Base-by-base conservation (phyloP, 2,329 filamentous ascomycete genomes). In the Neonectria magnoliae region DNA sequence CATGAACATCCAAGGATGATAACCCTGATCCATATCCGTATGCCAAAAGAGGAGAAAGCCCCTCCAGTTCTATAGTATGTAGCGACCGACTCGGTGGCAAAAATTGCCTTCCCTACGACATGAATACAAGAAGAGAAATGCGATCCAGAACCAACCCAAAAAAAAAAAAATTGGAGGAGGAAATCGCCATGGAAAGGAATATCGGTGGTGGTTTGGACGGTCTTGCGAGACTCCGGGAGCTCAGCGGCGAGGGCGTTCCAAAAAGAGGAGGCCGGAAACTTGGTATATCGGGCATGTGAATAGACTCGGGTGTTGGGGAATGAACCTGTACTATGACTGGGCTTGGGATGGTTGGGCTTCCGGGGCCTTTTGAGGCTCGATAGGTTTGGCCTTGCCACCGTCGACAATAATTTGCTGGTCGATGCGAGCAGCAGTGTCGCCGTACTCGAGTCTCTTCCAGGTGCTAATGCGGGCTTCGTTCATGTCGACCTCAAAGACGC, bases 401-500 rank as follows among this genome's bases (percentile, higher is more conserved):
- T 91, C 88, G 47, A 92, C 88, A 60, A 92, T 86, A 53, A 91
- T 85, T 76, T 91, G 87, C 73, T 90, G 83, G 71, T 92, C 89
- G 53, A 91, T 78, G 38, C 82, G 84, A 45, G 83, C 79, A 18
- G 77, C 77, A 13, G 79, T 82, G 42, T 89, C 83, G 45, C 87
- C 88, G 68, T 87, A 83, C 76, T 98, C 95, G 16, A 97, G 83
- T 54, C 96, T 87, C 82, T 98, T 98, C 87, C 95, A 99, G 0
- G 95, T 99, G 53, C 87, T 89, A 71, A 99, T 94, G 51, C 93
- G 88, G 8, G 92, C 95, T 64, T 93, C 89, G 75, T 97, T 97
- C 80, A 94, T 93, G 78, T 99, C 95, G 55, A 99, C 88, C 72
- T 98, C 95, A 76, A 96, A 99, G 47, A 99, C 87, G 52, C 96